phyloP scores from a whole-genome alignment of 1,139 yeast genomes.

The Yarrowia galli region DNA sequence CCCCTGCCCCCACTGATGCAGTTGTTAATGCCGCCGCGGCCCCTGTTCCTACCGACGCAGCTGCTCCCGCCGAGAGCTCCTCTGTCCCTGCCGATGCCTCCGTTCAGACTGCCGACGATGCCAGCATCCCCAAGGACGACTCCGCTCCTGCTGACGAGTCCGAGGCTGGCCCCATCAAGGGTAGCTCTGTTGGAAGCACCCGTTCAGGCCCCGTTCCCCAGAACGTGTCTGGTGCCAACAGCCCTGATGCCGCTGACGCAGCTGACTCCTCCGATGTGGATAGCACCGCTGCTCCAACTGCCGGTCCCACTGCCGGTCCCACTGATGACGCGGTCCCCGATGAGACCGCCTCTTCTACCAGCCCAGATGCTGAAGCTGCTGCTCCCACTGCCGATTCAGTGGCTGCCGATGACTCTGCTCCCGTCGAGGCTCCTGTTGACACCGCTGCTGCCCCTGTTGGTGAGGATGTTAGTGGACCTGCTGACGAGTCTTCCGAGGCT shows the following conservation, averaged over 20 bases:
- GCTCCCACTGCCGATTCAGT: not conserved
- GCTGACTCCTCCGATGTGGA: no score
- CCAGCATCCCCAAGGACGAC: not conserved
- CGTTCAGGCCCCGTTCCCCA: not conserved
- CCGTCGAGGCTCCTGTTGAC: not conserved
- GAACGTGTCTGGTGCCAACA: not conserved
- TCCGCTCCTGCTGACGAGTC: not conserved
- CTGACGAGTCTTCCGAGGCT: not conserved
- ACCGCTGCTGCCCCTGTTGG: no score
- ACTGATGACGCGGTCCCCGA: no score
- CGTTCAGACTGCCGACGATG: no score
- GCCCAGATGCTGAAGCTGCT: no score
- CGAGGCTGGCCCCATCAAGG: not conserved
- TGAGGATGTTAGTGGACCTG: not conserved
- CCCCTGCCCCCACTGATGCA: not conserved
- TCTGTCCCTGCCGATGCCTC: not conserved
- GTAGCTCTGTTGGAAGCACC: not conserved
- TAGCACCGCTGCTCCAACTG: no score
- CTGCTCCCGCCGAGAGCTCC: not conserved
- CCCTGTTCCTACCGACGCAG: not conserved
- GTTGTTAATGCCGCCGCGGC: no score
- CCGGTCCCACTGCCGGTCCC: no score
- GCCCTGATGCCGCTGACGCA: not conserved
- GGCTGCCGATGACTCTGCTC: not conserved
- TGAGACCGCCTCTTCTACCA: no score